Conservation (phyloP, 2,329 filamentous ascomycete genomes). For the Penicillium crustosum region DNA sequence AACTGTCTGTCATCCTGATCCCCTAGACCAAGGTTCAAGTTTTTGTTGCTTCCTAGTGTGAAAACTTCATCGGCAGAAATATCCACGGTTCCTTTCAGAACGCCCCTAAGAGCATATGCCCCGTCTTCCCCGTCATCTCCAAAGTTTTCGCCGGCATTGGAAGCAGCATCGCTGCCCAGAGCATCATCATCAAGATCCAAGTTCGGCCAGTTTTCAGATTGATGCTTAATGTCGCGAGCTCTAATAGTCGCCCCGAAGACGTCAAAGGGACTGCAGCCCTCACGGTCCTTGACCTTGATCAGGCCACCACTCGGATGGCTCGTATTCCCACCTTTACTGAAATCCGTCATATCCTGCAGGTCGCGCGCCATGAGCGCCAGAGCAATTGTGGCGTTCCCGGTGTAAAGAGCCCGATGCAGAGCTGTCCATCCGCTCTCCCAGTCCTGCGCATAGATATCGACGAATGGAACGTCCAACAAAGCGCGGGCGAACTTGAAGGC, state of each 20-base stretch:
- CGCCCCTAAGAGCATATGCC: conserved; percentile 34
- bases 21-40: conserved; percentile 87
- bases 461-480: conserved; percentile 75
- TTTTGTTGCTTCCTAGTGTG: conserved; percentile 95
- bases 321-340: conserved; percentile 56
- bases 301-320: conserved; percentile 67
- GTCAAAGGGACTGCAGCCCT: conserved; percentile 93
- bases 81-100: conserved; percentile 36
- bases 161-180: conserved; percentile 36
- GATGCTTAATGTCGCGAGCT: conserved; percentile 62
- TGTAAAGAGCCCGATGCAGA: conserved; percentile 85
- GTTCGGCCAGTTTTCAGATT: conserved; percentile 39
- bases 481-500: conserved; percentile 74
- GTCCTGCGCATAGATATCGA: conserved; percentile 86
- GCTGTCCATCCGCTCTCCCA: conserved; percentile 94
- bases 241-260: conserved; percentile 86
- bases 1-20: conserved; percentile 94
- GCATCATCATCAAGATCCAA: conserved; percentile 41
- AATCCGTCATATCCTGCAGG: conserved; percentile 62
- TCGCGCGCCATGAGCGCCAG: conserved; percentile 79
- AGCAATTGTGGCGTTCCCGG: conserved; percentile 84
- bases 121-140: conserved; percentile 52
- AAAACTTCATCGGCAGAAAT: conserved; percentile 80
- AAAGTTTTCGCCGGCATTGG: conserved; percentile 30
- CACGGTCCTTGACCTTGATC: conserved; percentile 93